Evolutionary conservation across 2,329 filamentous ascomycete genomes (phyloP).

Genomic region (Coniosporium tulheliwenetii): DNA sequence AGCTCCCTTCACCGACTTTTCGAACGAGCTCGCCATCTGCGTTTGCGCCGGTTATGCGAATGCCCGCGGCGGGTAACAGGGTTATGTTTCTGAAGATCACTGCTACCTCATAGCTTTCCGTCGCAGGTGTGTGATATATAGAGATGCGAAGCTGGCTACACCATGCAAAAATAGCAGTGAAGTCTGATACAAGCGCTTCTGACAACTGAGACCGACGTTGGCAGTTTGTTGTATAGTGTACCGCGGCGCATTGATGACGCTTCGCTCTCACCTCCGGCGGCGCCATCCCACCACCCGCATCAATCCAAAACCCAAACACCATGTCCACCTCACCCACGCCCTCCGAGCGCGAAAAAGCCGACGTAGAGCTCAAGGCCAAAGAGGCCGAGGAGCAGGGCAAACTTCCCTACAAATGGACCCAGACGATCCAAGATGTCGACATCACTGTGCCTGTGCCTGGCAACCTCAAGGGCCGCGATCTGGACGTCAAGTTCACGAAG

Average conservation of each 20-base stretch:
- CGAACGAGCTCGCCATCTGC: constrained; percentile 71
- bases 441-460: constrained; percentile 62
- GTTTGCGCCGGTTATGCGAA: neutral
- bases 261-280: too few relatives aligned
- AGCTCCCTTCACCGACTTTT: constrained; percentile 97
- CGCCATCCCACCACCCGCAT: too few relatives aligned
- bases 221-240: too few relatives aligned
- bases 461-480: constrained; percentile 70
- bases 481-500: constrained; percentile 72
- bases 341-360: constrained; percentile 36
- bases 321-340: constrained; percentile 28
- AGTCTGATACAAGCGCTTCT: too few relatives aligned
- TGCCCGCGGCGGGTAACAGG: too few relatives aligned
- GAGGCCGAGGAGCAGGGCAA: constrained; percentile 78
- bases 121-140: too few relatives aligned
- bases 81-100: too few relatives aligned
- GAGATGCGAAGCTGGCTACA: too few relatives aligned
- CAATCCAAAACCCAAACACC: neutral
- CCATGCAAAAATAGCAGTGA: too few relatives aligned
- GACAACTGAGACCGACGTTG: too few relatives aligned
- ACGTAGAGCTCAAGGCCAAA: constrained; percentile 46
- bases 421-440: constrained; percentile 81
- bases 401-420: constrained; percentile 94
- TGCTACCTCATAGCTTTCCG: too few relatives aligned
- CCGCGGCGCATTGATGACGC: too few relatives aligned